A percentile compares a stretch with the other conserved stretches of the same genome.
Evolutionary conservation across 73 alveolate genomes (phyloP).

Genomic region (Paramecium biaurelia): DNA sequence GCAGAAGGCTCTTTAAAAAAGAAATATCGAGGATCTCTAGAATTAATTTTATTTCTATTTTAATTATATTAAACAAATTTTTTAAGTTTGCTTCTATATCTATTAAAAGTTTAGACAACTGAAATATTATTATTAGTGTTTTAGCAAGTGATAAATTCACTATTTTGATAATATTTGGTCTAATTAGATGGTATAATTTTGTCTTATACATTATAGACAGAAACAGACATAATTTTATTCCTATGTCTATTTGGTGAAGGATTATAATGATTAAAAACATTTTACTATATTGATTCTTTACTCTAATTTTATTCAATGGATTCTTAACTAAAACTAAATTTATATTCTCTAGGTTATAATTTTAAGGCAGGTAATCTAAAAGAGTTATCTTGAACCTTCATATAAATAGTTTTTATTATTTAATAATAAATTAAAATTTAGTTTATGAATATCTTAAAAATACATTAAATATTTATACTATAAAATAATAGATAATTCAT

Average conservation of each 20-base stretch:
- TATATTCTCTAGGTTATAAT: constrained; percentile 5
- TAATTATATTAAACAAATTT: not conserved
- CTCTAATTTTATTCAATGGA: not conserved
- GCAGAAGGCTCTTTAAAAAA: constrained; percentile 5
- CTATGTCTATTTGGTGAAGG: not conserved
- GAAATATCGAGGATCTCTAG: not conserved
- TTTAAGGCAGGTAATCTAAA: not conserved
- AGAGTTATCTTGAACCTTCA: not conserved
- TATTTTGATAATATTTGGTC: not conserved
- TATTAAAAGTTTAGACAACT: not conserved
- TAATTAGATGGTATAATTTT: not conserved
- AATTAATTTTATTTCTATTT: not conserved
- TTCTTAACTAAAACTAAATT: not conserved
- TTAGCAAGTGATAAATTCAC: not conserved
- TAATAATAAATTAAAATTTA: not conserved
- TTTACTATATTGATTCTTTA: not conserved
- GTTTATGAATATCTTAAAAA: too few species aligned
- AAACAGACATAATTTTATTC: not conserved
- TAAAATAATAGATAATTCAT: not conserved
- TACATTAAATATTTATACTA: too few species aligned
- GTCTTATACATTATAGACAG: not conserved
- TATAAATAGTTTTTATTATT: not conserved
- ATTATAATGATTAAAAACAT: not conserved
- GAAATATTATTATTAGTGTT: not conserved
- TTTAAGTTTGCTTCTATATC: not conserved